Percentiles rank a stretch among this genome's conserved stretches.
These are phyloP conservation scores for Themeda triandra DNA, from an alignment of 176 grass and related monocot species.

Conservation along the genomic window DNA sequence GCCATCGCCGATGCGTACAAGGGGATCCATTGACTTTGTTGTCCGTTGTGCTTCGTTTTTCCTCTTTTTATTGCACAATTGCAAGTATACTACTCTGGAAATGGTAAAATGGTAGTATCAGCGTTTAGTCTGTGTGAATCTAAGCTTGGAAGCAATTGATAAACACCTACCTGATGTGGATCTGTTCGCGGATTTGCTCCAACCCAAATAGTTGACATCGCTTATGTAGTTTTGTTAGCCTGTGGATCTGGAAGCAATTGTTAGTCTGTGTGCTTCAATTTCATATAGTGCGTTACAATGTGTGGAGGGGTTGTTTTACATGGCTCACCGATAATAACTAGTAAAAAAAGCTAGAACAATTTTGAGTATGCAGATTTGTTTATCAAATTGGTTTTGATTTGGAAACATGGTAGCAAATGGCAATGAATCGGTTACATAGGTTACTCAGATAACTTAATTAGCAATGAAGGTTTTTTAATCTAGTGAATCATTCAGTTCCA, in stretches of 20 bases:
- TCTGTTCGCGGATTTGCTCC: slow-evolving; percentile 18
- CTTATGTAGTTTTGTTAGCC: neutral
- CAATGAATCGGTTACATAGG: neutral
- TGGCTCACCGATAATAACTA: neutral
- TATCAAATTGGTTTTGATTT: neutral
- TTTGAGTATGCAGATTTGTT: neutral
- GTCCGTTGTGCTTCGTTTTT: neutral
- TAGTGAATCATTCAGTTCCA: neutral
- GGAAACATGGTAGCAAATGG: neutral
- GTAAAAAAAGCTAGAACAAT: neutral
- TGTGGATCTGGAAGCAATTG: neutral
- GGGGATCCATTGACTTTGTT: neutral
- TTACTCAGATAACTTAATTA: neutral
- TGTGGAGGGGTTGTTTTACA: neutral
- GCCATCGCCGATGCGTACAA: slow-evolving; percentile 81
- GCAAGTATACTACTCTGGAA: neutral
- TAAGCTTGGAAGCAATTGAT: neutral
- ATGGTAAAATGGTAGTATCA: neutral
- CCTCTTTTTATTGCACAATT: neutral
- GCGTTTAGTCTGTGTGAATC: slow-evolving; percentile 2
- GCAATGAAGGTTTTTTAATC: neutral
- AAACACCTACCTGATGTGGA: slow-evolving; percentile 14
- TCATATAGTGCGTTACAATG: neutral
- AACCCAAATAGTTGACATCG: neutral
- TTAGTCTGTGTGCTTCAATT: neutral